Conservation (phyloP, 2,329 filamentous ascomycete genomes). For the Ophiosphaerella korrae region DNA sequence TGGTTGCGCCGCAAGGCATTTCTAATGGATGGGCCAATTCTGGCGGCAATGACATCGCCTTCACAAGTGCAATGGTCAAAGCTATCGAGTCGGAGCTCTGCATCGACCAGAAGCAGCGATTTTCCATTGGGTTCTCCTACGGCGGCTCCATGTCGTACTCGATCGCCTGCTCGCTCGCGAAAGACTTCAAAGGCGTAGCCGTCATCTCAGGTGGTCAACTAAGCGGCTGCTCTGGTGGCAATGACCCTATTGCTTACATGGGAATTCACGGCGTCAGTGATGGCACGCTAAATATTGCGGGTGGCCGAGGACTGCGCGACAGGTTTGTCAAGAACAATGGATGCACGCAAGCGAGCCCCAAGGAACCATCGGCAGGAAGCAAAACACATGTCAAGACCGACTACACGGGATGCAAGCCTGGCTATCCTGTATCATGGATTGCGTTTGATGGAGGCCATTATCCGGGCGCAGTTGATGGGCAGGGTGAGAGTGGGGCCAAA, state of each 20-base stretch:
- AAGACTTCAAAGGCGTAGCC: slow-evolving; percentile 49
- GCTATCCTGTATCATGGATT: slow-evolving; percentile 43
- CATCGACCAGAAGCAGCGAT: slow-evolving; percentile 49
- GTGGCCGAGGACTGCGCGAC: slow-evolving; percentile 44
- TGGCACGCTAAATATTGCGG: slow-evolving; percentile 40
- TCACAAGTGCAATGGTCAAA: slow-evolving; percentile 49
- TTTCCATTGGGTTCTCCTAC: slow-evolving; percentile 53
- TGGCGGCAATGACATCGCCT: slow-evolving; percentile 49
- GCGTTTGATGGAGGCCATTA: slow-evolving; percentile 18
- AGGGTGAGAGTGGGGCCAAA: slow-evolving; percentile 12
- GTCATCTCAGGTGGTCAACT: slow-evolving; percentile 21
- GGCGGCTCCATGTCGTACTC: slow-evolving; percentile 51
- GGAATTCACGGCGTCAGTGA: slow-evolving; percentile 49
- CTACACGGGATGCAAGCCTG: slow-evolving; percentile 31
- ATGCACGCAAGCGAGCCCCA: slow-evolving; percentile 26
- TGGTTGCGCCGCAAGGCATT: slow-evolving; percentile 51
- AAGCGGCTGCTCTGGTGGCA: slow-evolving; percentile 34
- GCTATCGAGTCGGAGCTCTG: slow-evolving; percentile 49
- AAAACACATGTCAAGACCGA: slow-evolving; percentile 16
- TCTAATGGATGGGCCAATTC: slow-evolving; percentile 50
- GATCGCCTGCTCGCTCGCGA: slow-evolving; percentile 50
- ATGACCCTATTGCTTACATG: slow-evolving; percentile 33
- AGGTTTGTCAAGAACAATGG: slow-evolving; percentile 47
- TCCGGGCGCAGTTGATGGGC: slow-evolving; percentile 24
- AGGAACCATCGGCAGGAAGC: slow-evolving; percentile 20